A percentile compares a stretch with the other conserved stretches of the same genome.
These are phyloP conservation scores for Fusarium hainanense DNA, from an alignment of 2,329 filamentous ascomycete species.

Conservation along the genomic window DNA sequence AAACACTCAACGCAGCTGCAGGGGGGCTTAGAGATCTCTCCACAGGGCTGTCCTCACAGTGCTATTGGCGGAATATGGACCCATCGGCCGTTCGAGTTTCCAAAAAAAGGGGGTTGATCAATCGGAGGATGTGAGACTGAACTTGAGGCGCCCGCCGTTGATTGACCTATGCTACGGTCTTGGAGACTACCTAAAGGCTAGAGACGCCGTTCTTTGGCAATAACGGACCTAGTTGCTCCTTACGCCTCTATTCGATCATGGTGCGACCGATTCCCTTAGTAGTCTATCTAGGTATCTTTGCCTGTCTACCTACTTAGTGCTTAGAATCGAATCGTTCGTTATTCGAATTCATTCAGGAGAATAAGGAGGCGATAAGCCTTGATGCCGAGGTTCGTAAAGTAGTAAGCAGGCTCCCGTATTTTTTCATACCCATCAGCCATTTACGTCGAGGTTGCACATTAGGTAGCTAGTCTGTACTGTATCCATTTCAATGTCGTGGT, in stretches of 20 bases:
- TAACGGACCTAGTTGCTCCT: conserved; percentile 32
- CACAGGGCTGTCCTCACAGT: not conserved
- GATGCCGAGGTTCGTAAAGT: not conserved
- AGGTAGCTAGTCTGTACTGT: not conserved
- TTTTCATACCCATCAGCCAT: conserved; percentile 7
- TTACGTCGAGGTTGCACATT: conserved; percentile 1
- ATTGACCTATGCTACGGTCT: conserved; percentile 17
- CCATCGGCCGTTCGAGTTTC: conserved; percentile 36
- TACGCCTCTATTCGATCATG: conserved; percentile 33
- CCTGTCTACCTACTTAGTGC: not conserved
- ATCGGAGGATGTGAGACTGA: conserved; percentile 31
- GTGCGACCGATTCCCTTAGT: conserved; percentile 4
- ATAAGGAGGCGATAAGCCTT: conserved; percentile 3
- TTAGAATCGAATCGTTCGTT: not conserved
- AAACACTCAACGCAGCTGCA: conserved; percentile 28
- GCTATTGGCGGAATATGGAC: conserved; percentile 33
- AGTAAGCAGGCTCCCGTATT: conserved; percentile 13
- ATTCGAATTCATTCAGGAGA: not conserved
- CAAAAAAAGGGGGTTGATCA: conserved; percentile 41
- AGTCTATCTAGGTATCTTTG: too few relatives aligned
- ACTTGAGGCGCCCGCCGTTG: conserved; percentile 7
- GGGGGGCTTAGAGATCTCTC: conserved; percentile 27
- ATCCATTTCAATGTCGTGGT: conserved; percentile 15
- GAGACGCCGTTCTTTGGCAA: conserved; percentile 15
- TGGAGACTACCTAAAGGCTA: not conserved